Evolutionary conservation across 108 stramenopile genomes (phyloP).

Genomic region (Nitzschia putrida): DNA sequence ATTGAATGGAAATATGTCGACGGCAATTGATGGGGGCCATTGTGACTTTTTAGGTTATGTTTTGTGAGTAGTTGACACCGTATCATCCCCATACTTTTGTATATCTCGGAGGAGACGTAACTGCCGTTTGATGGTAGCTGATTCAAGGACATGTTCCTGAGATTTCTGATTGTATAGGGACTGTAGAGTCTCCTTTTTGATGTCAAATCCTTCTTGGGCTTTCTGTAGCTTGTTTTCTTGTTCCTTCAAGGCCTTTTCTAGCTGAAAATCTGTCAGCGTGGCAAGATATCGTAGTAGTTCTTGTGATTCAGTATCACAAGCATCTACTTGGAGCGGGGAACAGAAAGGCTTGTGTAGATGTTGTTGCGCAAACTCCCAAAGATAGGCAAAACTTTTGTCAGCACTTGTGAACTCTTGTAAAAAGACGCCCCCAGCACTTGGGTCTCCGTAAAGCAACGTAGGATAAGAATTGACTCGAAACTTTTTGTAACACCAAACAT

Average conservation of each 20-base stretch:
- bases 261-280: slow-evolving; percentile 32
- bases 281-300: slow-evolving; percentile 34
- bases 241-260: slow-evolving; percentile 36
- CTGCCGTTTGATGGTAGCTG: slow-evolving; percentile 21
- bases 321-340: slow-evolving; percentile 49
- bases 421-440: slow-evolving; percentile 48
- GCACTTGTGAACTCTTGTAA: slow-evolving; percentile 52
- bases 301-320: slow-evolving; percentile 51
- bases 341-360: slow-evolving; percentile 46
- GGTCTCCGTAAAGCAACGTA: slow-evolving; percentile 59
- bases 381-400: slow-evolving; percentile 43
- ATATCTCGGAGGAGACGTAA: slow-evolving; percentile 6
- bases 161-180: slow-evolving; percentile 31
- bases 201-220: slow-evolving; percentile 51
- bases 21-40: too few species aligned
- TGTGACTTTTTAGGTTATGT: too few species aligned
- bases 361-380: slow-evolving; percentile 48
- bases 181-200: slow-evolving; percentile 51
- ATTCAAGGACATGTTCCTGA: slow-evolving; percentile 4
- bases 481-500: slow-evolving; percentile 21
- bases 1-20: too few species aligned
- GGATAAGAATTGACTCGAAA: slow-evolving; percentile 56
- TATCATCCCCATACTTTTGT: too few species aligned
- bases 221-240: slow-evolving; percentile 52
- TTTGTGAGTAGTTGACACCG: too few species aligned